Conservation (phyloP, 2,329 filamentous ascomycete genomes). For the Penicillium sp. region DNA sequence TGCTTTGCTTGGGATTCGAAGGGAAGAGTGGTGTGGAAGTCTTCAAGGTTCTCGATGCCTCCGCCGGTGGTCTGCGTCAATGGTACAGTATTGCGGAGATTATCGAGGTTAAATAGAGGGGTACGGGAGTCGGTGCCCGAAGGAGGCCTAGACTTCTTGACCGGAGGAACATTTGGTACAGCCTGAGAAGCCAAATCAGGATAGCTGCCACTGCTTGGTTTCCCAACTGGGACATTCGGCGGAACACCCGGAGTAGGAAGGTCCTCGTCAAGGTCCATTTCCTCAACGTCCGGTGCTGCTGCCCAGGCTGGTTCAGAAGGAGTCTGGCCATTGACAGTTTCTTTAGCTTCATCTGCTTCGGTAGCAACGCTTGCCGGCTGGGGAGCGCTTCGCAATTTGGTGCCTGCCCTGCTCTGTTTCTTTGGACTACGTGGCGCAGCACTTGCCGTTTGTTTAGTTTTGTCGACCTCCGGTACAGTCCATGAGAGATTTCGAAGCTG, state of each 20-base stretch:
- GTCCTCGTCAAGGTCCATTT: slow-evolving; percentile 48
- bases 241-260: slow-evolving; percentile 16
- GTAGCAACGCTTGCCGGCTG: slow-evolving; percentile 37
- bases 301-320: slow-evolving; percentile 15
- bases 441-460: slow-evolving; percentile 24
- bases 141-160: slow-evolving; percentile 12
- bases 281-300: slow-evolving; percentile 30
- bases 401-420: slow-evolving; percentile 28
- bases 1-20: slow-evolving; percentile 54
- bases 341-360: slow-evolving; percentile 38
- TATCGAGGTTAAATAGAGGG: slow-evolving; percentile 46
- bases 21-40: slow-evolving; percentile 54
- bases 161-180: slow-evolving; percentile 5
- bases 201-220: slow-evolving; percentile 13
- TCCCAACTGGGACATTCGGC: neutral
- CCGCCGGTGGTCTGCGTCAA: slow-evolving; percentile 45
- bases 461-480: slow-evolving; percentile 30
- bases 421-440: slow-evolving; percentile 32
- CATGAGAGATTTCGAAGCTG: slow-evolving; percentile 35
- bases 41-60: slow-evolving; percentile 53
- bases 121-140: slow-evolving; percentile 13
- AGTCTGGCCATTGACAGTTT: slow-evolving; percentile 26
- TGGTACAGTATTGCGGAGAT: slow-evolving; percentile 50
- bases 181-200: slow-evolving; percentile 16
- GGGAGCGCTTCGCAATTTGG: slow-evolving; percentile 28